These are phyloP conservation scores for Eragrostis tef DNA, from an alignment of 202 grass and related monocot genomes.

Conservation along the genomic window DNA sequence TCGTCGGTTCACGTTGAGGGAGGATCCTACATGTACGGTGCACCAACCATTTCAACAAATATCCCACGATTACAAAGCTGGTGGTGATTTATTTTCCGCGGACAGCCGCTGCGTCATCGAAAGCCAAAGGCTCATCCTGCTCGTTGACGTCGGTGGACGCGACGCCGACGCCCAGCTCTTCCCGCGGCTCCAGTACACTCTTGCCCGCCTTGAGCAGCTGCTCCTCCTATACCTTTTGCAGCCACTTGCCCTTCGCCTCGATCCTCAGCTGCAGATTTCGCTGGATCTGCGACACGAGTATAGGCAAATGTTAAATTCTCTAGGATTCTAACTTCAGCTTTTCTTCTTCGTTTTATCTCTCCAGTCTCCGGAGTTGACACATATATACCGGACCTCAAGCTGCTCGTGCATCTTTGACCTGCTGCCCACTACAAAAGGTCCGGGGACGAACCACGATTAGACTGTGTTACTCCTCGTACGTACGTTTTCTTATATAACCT, in stretches of 20 bases:
- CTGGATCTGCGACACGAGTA: constrained; percentile 61
- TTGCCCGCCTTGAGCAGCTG: constrained; percentile 66
- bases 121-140: not conserved
- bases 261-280: constrained; percentile 69
- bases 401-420: no score
- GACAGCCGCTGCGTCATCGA: constrained; percentile 48
- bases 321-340: no score
- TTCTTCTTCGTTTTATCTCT: no score
- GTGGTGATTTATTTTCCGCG: constrained; percentile 46
- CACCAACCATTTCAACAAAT: not conserved
- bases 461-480: no score
- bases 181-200: constrained; percentile 24
- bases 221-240: constrained; percentile 77
- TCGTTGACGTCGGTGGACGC: not conserved
- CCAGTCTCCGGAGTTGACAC: no score
- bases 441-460: no score
- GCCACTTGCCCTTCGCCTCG: constrained; percentile 74
- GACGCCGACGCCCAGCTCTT: constrained; percentile 12
- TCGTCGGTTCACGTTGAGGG: not conserved
- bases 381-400: no score
- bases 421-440: no score
- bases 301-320: no score
- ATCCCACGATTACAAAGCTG: not conserved
- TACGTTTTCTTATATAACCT: no score
- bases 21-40: not conserved